These are phyloP conservation scores for Penicillium sp. DNA, from an alignment of 2,329 filamentous ascomycete species.

Conservation along the genomic window DNA sequence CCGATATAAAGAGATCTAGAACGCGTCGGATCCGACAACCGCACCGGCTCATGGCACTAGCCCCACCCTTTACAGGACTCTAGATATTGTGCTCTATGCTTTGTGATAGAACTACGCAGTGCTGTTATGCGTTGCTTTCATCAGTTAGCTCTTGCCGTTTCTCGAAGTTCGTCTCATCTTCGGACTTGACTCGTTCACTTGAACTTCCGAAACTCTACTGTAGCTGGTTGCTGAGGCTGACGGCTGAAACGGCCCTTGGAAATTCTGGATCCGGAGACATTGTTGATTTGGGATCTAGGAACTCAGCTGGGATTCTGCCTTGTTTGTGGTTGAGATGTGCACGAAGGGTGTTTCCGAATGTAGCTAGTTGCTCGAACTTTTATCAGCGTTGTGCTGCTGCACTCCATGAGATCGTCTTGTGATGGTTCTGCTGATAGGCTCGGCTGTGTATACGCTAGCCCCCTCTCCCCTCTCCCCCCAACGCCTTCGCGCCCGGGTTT, in stretches of 20 bases:
- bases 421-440: background rate
- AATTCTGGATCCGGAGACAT: background rate
- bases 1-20: slow-evolving; percentile 17
- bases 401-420: background rate
- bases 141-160: background rate
- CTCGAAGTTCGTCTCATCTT: background rate
- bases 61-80: too few relatives aligned
- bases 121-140: background rate
- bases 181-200: background rate
- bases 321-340: background rate
- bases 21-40: background rate
- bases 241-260: background rate
- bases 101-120: background rate
- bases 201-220: background rate
- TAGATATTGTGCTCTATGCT: background rate
- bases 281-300: background rate
- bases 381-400: background rate
- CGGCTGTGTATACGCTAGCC: background rate
- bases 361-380: background rate
- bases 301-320: slow-evolving; percentile 1
- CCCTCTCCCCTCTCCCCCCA: background rate
- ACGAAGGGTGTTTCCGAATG: background rate
- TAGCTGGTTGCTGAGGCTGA: background rate
- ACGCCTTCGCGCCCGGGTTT: background rate
- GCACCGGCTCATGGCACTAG: too few relatives aligned